A percentile compares a stretch with the other conserved stretches of the same genome.
phyloP scores from a whole-genome alignment of 2,329 filamentous ascomycete genomes.

The Myriosclerotinia scirpicola region DNA sequence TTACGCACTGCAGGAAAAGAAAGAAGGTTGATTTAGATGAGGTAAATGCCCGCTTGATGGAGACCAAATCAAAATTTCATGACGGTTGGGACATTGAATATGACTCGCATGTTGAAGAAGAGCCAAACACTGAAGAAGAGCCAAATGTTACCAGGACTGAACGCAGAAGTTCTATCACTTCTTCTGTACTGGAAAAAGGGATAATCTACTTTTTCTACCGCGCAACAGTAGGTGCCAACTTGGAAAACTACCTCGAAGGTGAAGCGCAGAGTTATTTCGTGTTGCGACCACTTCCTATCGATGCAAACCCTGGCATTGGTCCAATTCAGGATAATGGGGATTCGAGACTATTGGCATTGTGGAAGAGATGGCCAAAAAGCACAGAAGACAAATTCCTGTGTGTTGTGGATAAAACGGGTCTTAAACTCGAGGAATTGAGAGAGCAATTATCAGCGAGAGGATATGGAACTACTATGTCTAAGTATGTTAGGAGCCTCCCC shows the following conservation, averaged over 20 bases:
- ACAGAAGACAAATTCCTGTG: slow-evolving; percentile 71
- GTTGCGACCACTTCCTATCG: slow-evolving; percentile 68
- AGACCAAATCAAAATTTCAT: no score
- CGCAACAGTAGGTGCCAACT: slow-evolving; percentile 68
- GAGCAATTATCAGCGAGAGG: slow-evolving; percentile 54
- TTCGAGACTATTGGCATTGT: slow-evolving; percentile 72
- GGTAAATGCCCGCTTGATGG: not conserved
- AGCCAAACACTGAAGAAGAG: not conserved
- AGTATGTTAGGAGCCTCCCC: slow-evolving; percentile 39
- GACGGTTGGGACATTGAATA: slow-evolving; percentile 42
- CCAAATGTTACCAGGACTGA: not conserved
- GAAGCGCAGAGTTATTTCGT: slow-evolving; percentile 78
- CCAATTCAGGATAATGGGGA: slow-evolving; percentile 54
- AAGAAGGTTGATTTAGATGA: not conserved
- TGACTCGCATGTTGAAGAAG: not conserved
- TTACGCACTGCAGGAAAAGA: not conserved
- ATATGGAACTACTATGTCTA: slow-evolving; percentile 41
- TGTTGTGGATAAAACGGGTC: slow-evolving; percentile 75
- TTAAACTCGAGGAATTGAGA: slow-evolving; percentile 67
- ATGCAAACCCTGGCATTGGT: slow-evolving; percentile 62
- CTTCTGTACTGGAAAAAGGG: slow-evolving; percentile 76
- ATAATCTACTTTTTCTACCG: slow-evolving; percentile 91
- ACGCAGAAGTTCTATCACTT: slow-evolving; percentile 40
- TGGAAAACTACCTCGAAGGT: slow-evolving; percentile 65
- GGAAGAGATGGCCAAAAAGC: slow-evolving; percentile 73